phyloP scores from a whole-genome alignment of 75 land plant genomes.

The Pinus albicaulis region DNA sequence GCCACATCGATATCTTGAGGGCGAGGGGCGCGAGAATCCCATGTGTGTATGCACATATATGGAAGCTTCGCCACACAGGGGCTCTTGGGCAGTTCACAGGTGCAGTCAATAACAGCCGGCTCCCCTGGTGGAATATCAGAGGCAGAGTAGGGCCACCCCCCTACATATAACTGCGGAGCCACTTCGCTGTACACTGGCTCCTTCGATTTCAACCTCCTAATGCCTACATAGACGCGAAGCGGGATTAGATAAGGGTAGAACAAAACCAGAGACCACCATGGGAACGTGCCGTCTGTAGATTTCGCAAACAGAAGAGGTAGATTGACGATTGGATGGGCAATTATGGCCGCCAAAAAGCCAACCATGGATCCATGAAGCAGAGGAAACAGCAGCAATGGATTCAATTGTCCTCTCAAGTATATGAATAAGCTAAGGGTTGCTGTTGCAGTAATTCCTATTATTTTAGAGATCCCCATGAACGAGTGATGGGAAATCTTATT shows the following conservation, averaged over 20 bases:
- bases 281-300: conserved; percentile 54
- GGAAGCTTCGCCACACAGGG: conserved; percentile 11
- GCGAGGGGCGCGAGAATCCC: conserved; percentile 78
- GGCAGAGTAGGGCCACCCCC: conserved; percentile 75
- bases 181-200: conserved; percentile 68
- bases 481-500: no score
- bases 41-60: conserved; percentile 78
- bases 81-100: conserved; percentile 78
- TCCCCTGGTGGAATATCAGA: conserved; percentile 60
- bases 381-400: conserved; percentile 18
- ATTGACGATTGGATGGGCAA: conserved; percentile 60
- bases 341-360: conserved; percentile 46
- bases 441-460: not conserved
- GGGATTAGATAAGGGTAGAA: conserved; percentile 53
- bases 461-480: conserved; percentile 7
- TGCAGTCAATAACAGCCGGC: conserved; percentile 83
- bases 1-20: conserved; percentile 67
- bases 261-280: conserved; percentile 66
- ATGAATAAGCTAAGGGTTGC: not conserved
- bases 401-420: not conserved
- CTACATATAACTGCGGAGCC: conserved; percentile 69
- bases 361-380: conserved; percentile 61
- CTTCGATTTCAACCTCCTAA: conserved; percentile 38
- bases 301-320: conserved; percentile 65
- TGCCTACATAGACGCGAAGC: conserved; percentile 38